Base-by-base conservation (phyloP, 2,329 filamentous ascomycete species). In the Arthrinium phaeospermum region DNA sequence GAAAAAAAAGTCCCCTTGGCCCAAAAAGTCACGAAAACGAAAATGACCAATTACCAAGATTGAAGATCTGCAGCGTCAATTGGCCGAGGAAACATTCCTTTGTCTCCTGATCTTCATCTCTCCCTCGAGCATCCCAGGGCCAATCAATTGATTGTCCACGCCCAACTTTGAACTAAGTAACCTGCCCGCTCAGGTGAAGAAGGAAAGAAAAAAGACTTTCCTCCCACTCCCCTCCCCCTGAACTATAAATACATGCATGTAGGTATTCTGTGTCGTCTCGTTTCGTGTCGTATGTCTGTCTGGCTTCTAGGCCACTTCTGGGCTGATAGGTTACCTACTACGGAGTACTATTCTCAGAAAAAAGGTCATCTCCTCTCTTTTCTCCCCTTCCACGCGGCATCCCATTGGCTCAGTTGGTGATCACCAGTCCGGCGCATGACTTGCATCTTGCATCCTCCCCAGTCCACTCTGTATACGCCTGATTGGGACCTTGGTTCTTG, bases 161-260 rank as follows among this genome's bases (percentile, higher is more conserved):
- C n/a, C 4, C 22, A 49, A 24, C n/a, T n/a, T n/a, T n/a, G n/a
- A n/a, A n/a, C 13, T 24, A 27, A 13, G 49, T 51, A 47, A 49
- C 46, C 19, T 34, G 27, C 14, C 27, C 16, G 51, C 51, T 34
- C 51, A 57, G 51, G 51, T 57, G 51, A 30, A 27, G 45, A 47
- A 57, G 30, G 49, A 13, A 10, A 53, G 10, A 51, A 4, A 24
- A 34, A 16, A 34, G 51, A 34, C 27, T 22, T 47, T 47, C 46
- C n/a, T 49, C 22, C 16, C 16, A 30, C 27, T 14, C 27, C 51
- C 53, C 16, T n/a, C 30, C 53, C 53, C 53, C 53, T 37, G 53
- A 61, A 61, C 53, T 61, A 61, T 61, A 37, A 61, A 61, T 61
- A 37, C 30, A 61, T 37, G 19, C 53, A 61, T 57, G 19, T 37